Evolutionary conservation across 164 flowering plant genomes (phyloP), one percentile per base, ranked within the genome.

Genomic region (Berberis vulgaris): DNA sequence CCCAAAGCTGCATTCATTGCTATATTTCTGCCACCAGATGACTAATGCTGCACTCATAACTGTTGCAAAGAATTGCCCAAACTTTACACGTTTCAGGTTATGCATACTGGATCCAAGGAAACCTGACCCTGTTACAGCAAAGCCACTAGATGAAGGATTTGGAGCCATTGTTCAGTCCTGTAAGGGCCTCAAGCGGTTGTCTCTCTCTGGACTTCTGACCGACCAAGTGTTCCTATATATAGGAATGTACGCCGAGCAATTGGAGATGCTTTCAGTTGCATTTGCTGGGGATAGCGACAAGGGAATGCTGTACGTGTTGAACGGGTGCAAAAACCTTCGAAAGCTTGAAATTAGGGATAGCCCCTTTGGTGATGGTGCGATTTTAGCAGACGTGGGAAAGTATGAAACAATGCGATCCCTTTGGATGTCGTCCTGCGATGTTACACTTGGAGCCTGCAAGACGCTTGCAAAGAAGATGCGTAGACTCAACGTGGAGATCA

Each of bases 361-460:
- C 71, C 98, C 95, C 4, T 88, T 90, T 64, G 96, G 97, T 49
- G 73, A 89, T 67, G 65, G 45, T 66, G 98, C 96, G 44, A 86
- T 93, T 65, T 72, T 93, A 40, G 65, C 66, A 67, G 87, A 86
- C 78, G 79, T 82, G 77, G 88, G 86, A 53, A 90, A 90, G 97
- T 84, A 86, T 76, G 97, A 88, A 66, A 82, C 95, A 90, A 90
- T 93, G 98, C 98, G 97, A 90, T 93, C 97, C 92, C 97, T 93
- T 93, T 93, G 97, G 98, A 90, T 93, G 98, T 90, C 97, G 63
- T 82, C 94, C 71, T 93, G 98, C 50, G 77, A 84, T 63, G 81
- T 93, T 68, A 90, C 90, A 57, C 68, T 83, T 13, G 87, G 82
- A 61, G 98, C 79, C 64, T 93, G 98, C 86, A 86, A 82, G 77